Conservation (phyloP, 208 protist species). For the Sergeia podlipaevii region DNA sequence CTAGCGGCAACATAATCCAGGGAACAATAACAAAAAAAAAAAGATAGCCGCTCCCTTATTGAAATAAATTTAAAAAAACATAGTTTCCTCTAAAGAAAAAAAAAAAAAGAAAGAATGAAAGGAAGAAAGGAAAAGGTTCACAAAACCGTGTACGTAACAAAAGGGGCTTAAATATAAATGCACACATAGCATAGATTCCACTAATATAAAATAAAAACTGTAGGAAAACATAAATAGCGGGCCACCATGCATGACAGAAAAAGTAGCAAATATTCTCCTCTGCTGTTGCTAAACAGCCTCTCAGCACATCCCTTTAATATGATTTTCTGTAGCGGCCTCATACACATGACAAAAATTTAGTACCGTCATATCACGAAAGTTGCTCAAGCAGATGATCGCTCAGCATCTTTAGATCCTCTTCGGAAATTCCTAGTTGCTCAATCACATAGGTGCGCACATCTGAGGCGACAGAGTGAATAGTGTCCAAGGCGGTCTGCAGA, state of each 20-base stretch:
- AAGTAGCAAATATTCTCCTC: neutral
- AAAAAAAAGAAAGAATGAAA: slow-evolving; percentile 7
- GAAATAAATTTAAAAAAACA: too few relatives aligned
- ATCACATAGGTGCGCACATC: slow-evolving; percentile 23
- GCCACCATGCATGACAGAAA: neutral
- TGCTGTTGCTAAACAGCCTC: neutral
- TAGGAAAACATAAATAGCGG: neutral
- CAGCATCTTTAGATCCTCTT: slow-evolving; percentile 13
- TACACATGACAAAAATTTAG: neutral
- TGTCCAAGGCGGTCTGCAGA: slow-evolving; percentile 17
- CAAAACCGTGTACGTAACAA: too few relatives aligned
- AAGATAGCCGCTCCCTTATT: too few relatives aligned
- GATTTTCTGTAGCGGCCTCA: neutral
- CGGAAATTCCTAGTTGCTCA: slow-evolving; percentile 26
- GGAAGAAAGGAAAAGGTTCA: slow-evolving; percentile 7
- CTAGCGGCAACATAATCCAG: too few relatives aligned
- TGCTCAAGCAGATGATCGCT: too few relatives aligned
- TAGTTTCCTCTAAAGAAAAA: neutral
- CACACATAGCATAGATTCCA: too few relatives aligned
- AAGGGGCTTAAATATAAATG: too few relatives aligned
- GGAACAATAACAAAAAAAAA: neutral
- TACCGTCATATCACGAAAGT: too few relatives aligned
- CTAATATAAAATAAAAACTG: too few relatives aligned
- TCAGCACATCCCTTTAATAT: neutral
- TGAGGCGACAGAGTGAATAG: slow-evolving; percentile 19